Evolutionary conservation across 2,329 filamentous ascomycete species (phyloP).

Genomic region (Fusarium euwallaceae): DNA sequence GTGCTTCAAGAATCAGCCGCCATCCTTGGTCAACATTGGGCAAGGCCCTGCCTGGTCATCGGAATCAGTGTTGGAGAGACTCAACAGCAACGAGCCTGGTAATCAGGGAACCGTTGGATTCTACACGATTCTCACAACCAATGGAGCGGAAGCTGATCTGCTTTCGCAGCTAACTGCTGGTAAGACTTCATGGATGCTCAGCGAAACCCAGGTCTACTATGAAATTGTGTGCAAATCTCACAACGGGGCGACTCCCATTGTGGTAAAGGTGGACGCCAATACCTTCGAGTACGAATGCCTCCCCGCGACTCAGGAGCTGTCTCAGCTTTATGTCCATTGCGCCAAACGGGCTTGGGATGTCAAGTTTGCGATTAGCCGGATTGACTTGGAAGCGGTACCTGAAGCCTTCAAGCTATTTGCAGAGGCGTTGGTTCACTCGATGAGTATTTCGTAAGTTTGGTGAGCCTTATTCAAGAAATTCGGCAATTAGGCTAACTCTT

Average conservation of each 20-base stretch:
- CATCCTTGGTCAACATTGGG: constrained; percentile 36
- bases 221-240: constrained; percentile 43
- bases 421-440: constrained; percentile 36
- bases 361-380: constrained; percentile 40
- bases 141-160: constrained; percentile 43
- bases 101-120: constrained; percentile 39
- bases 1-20: constrained; percentile 41
- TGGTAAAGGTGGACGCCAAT: constrained; percentile 47
- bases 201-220: constrained; percentile 40
- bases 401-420: constrained; percentile 36
- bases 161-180: constrained; percentile 27
- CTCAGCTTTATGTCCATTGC: constrained; percentile 48
- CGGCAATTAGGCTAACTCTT: constrained; percentile 10
- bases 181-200: constrained; percentile 37
- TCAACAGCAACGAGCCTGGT: constrained; percentile 17
- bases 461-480: not conserved
- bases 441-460: constrained; percentile 44
- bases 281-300: constrained; percentile 42
- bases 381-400: constrained; percentile 23
- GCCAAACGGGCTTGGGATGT: constrained; percentile 50
- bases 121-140: constrained; percentile 46
- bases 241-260: constrained; percentile 15
- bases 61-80: constrained; percentile 8
- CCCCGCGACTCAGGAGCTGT: constrained; percentile 35
- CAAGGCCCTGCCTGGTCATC: constrained; percentile 33